phyloP scores from a whole-genome alignment of 176 grass and related monocot species.

The Luzula sylvatica region DNA sequence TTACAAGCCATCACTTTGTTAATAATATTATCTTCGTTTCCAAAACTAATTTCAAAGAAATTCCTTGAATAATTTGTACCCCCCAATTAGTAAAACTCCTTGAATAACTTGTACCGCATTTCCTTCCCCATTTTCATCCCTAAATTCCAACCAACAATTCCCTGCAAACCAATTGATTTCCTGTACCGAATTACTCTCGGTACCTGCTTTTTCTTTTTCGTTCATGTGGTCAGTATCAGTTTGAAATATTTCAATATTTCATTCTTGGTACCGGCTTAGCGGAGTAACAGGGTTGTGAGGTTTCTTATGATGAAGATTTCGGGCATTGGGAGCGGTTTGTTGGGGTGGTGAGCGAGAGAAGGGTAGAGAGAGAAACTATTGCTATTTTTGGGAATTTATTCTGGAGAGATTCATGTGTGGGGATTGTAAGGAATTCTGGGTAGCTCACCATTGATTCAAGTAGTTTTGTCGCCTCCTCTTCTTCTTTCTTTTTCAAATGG shows the following conservation, averaged over 20 bases:
- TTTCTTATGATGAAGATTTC: slow-evolving; percentile 65
- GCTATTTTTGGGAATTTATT: slow-evolving; percentile 49
- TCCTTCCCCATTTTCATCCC: slow-evolving; percentile 41
- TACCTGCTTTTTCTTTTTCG: slow-evolving; percentile 40
- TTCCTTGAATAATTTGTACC: too few relatives aligned
- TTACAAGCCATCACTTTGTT: slow-evolving; percentile 50
- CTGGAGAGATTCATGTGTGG: slow-evolving; percentile 66
- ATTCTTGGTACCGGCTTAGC: slow-evolving; percentile 37
- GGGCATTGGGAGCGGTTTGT: slow-evolving; percentile 56
- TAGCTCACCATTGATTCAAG: slow-evolving; percentile 66
- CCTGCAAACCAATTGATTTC: slow-evolving; percentile 80
- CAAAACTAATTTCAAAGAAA: slow-evolving; percentile 29
- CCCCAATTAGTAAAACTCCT: slow-evolving; percentile 71
- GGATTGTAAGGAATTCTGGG: slow-evolving; percentile 56
- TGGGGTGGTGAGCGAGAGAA: slow-evolving; percentile 63
- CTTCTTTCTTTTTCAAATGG: slow-evolving; percentile 58
- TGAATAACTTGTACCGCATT: slow-evolving; percentile 37
- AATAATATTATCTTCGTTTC: slow-evolving; percentile 26
- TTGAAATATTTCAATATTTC: slow-evolving; percentile 78
- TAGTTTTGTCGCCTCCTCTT: slow-evolving; percentile 54
- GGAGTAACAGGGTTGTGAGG: slow-evolving; percentile 59
- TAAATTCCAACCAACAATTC: slow-evolving; percentile 58
- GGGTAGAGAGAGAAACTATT: slow-evolving; percentile 41
- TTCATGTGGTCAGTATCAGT: slow-evolving; percentile 43
- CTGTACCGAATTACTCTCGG: slow-evolving; percentile 45